Evolutionary conservation across 108 stramenopile genomes (phyloP).

Genomic region (Cyclostephanos tholiformis): DNA sequence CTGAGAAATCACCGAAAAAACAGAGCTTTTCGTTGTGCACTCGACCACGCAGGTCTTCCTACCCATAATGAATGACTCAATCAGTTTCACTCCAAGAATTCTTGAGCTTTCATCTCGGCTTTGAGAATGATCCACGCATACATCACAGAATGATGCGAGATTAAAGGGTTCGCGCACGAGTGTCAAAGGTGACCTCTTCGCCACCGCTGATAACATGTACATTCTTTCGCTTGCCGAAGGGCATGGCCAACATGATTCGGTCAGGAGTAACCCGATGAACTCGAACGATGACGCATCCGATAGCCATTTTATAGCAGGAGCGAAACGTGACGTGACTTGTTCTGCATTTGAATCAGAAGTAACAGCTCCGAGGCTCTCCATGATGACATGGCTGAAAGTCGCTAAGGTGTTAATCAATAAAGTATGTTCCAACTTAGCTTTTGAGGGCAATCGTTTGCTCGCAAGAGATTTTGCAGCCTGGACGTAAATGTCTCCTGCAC

Average conservation of each 20-base stretch:
- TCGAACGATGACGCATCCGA: slow-evolving; percentile 38
- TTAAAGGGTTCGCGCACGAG: slow-evolving; percentile 47
- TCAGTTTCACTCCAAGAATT: slow-evolving; percentile 31
- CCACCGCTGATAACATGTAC: slow-evolving; percentile 28
- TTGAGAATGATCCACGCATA: slow-evolving; percentile 29
- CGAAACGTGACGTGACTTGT: background rate
- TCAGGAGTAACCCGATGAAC: slow-evolving; percentile 41
- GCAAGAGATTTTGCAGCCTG: slow-evolving; percentile 21
- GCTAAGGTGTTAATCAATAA: slow-evolving; percentile 12
- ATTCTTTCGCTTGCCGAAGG: slow-evolving; percentile 24
- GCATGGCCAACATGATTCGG: slow-evolving; percentile 12
- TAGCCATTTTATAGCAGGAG: slow-evolving; percentile 39
- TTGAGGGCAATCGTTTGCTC: background rate
- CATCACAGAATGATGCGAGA: slow-evolving; percentile 47
- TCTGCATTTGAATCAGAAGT: background rate
- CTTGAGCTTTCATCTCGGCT: slow-evolving; percentile 5
- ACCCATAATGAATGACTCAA: slow-evolving; percentile 44
- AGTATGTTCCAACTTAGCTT: background rate
- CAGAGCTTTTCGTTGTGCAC: slow-evolving; percentile 17
- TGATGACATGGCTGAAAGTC: slow-evolving; percentile 32
- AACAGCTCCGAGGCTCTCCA: slow-evolving; percentile 7
- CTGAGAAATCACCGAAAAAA: slow-evolving; percentile 25
- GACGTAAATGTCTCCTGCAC: slow-evolving; percentile 40
- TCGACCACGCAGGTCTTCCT: slow-evolving; percentile 21
- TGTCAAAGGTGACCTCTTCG: slow-evolving; percentile 35